Evolutionary conservation across 1,284 basidiomycete genomes (phyloP), one percentile per base, ranked within the genome.

Genomic region (Cystobasidium pallidum): DNA sequence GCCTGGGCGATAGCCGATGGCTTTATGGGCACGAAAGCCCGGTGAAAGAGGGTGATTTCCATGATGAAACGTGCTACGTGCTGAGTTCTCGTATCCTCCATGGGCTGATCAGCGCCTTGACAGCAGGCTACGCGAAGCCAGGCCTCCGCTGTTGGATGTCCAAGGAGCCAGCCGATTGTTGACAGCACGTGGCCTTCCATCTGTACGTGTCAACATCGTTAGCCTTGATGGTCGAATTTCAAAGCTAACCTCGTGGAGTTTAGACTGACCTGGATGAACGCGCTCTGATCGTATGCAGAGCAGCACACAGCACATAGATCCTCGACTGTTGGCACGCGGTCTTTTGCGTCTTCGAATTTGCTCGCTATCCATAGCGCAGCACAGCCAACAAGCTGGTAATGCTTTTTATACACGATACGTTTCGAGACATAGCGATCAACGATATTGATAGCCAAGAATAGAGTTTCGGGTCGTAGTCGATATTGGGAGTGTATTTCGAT

Each of bases 401-500:
- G 96, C 82, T 96, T 96, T 84, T 94, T 94, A 84, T 94, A 98
- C 68, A 99, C 96, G 77, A 99, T 91, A 55, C 96, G 91, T 78
- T 94, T 93, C 65, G 96, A 98, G 34, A 99, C 92, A 82, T 99
- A 99, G 78, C 96, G 93, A 83, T 99, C 96, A 81, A 99, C 89
- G 80, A 99, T 95, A 85, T 99, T 99, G 83, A 98, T 87, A 30
- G 95, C 91, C 80, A 99, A 90, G 83, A 97, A 99, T 73, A 99
- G 87, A 1, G 96, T 99, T 84, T 99, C 96, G 11, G 96, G 94
- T 43, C 95, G 92, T 51, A 99, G 88, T 54, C 94, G 88, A 84
- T 97, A 94, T 75, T 91, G 92, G 80, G 95, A 93, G 83, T 99
- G 96, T 76, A 99, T 92, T 83, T 99, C 96, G 80, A 99, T 91